These are phyloP conservation scores for Spergularia marina DNA, from an alignment of 148 eudicot species.

Conservation along the genomic window DNA sequence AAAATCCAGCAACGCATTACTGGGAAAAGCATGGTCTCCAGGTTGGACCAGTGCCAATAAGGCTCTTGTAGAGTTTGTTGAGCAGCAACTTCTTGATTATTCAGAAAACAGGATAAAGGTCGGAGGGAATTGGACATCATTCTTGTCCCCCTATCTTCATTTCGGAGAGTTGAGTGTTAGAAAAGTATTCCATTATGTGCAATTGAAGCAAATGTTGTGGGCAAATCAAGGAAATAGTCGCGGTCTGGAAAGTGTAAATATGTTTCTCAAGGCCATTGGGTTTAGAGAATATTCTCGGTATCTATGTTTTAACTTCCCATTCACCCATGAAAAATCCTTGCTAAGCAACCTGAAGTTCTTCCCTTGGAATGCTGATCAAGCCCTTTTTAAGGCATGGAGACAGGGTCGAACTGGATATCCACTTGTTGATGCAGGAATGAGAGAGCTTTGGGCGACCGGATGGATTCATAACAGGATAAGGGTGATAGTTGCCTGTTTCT, in stretches of 20 bases:
- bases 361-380: constrained; percentile 75
- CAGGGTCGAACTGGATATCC: constrained; percentile 98
- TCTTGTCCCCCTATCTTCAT: constrained; percentile 88
- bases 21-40: constrained; percentile 91
- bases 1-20: constrained; percentile 79
- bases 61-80: constrained; percentile 65
- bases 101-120: constrained; percentile 55
- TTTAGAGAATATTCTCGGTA: constrained; percentile 95
- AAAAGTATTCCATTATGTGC: constrained; percentile 65
- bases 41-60: constrained; percentile 89
- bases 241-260: constrained; percentile 61
- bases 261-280: constrained; percentile 73
- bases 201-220: constrained; percentile 76
- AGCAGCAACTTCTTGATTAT: constrained; percentile 59
- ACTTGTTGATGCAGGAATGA: constrained; percentile 94
- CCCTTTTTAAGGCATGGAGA: constrained; percentile 83
- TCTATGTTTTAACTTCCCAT: constrained; percentile 92
- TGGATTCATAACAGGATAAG: constrained; percentile 90
- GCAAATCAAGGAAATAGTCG: constrained; percentile 52
- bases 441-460: constrained; percentile 99
- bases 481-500: constrained; percentile 86
- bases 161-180: constrained; percentile 86
- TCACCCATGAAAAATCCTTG: constrained; percentile 82
- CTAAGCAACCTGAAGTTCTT: constrained; percentile 60
- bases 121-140: constrained; percentile 71